Conservation (phyloP, 352 stramenopile species). For the Phytophthora cactorum region DNA sequence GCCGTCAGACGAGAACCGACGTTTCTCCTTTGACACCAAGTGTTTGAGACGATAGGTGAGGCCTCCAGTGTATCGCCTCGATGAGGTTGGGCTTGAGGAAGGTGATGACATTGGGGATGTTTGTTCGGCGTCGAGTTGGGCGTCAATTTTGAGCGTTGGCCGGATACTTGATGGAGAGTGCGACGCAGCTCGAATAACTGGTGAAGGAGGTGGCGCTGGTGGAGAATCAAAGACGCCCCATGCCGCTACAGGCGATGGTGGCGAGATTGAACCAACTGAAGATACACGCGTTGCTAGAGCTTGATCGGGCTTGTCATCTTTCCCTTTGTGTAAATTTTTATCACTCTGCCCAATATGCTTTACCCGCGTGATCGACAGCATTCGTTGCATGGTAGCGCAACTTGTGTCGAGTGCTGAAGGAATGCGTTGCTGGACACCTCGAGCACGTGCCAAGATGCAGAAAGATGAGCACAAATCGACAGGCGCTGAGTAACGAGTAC, state of each 20-base stretch:
- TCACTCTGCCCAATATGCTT: constrained; percentile 23
- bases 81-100: constrained; percentile 28
- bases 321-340: constrained; percentile 22
- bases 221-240: constrained; percentile 15
- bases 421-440: constrained; percentile 14
- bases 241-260: constrained; percentile 22
- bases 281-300: constrained; percentile 1
- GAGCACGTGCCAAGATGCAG: constrained; percentile 3
- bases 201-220: constrained; percentile 23
- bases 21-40: constrained; percentile 92
- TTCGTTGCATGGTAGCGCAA: constrained; percentile 27
- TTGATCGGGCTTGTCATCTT: constrained; percentile 20
- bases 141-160: constrained; percentile 30
- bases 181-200: constrained; percentile 7
- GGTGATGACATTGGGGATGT: constrained; percentile 22
- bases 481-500: constrained; percentile 1
- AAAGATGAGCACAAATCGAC: constrained; percentile 5
- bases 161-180: constrained; percentile 16
- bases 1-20: constrained; percentile 83
- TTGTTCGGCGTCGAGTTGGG: constrained; percentile 22
- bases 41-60: constrained; percentile 75
- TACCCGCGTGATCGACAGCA: constrained; percentile 32
- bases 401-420: not conserved
- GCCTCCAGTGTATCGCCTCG: constrained; percentile 25
- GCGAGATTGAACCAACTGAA: constrained; percentile 12